These are phyloP conservation scores for Aeschynomene evenia DNA, from an alignment of 306 rosid genomes.

Conservation along the genomic window DNA sequence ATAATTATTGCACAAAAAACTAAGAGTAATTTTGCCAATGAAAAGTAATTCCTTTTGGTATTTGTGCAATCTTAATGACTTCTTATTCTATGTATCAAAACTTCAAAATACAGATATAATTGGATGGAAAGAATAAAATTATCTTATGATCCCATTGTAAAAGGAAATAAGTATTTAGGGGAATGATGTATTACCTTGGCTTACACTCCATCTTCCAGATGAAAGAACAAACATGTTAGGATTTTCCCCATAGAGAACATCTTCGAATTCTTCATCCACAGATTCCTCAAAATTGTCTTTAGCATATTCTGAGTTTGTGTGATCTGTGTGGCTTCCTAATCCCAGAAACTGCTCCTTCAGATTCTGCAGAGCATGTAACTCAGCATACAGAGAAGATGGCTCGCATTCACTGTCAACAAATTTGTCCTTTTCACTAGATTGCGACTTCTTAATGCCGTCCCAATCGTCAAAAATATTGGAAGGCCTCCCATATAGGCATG, in stretches of 20 bases:
- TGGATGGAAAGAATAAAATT: background rate
- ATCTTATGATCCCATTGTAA: background rate
- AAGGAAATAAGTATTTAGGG: background rate
- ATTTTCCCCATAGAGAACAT: constrained; percentile 34
- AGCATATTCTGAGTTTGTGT: constrained; percentile 32
- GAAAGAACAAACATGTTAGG: constrained; percentile 52
- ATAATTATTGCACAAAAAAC: too few relatives aligned
- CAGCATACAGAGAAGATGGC: constrained; percentile 10
- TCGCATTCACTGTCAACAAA: constrained; percentile 13
- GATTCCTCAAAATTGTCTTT: constrained; percentile 34
- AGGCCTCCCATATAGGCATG: constrained; percentile 18
- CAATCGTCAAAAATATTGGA: constrained; percentile 27
- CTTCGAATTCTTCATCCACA: constrained; percentile 52
- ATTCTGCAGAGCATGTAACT: constrained; percentile 31
- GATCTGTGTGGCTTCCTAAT: constrained; percentile 32
- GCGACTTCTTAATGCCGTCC: constrained; percentile 18
- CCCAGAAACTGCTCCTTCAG: constrained; percentile 49
- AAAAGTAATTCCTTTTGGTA: too few relatives aligned
- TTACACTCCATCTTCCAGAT: constrained; percentile 64
- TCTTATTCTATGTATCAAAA: too few relatives aligned
- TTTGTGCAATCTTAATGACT: too few relatives aligned
- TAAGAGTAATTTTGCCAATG: too few relatives aligned
- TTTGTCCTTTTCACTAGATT: constrained; percentile 23
- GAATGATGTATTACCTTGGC: constrained; percentile 53
- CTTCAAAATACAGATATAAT: too few relatives aligned